These are phyloP conservation scores for Saccharata proteae DNA, from an alignment of 2,329 filamentous ascomycete species.

Conservation along the genomic window DNA sequence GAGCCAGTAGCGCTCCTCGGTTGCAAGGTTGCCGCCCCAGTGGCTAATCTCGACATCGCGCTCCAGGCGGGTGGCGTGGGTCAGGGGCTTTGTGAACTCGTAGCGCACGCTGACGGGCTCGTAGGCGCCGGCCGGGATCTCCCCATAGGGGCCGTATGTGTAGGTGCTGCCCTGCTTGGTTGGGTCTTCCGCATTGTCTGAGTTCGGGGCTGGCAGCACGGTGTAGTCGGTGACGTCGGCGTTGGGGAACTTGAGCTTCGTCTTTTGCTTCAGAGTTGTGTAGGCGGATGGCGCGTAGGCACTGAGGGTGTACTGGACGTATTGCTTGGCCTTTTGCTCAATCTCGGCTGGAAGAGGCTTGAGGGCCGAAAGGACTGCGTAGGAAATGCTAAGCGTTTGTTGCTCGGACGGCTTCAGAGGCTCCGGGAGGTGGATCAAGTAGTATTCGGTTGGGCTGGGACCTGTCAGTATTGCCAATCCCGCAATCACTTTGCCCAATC, in stretches of 20 bases:
- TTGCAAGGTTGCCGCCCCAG: slow-evolving; percentile 93
- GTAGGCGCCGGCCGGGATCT: slow-evolving; percentile 64
- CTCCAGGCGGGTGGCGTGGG: slow-evolving; percentile 66
- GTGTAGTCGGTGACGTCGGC: slow-evolving; percentile 77
- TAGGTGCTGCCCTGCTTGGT: slow-evolving; percentile 75
- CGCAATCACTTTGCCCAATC: too few relatives aligned
- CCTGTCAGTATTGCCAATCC: slow-evolving; percentile 17
- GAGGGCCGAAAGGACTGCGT: slow-evolving; percentile 68
- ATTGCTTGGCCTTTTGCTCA: slow-evolving; percentile 76
- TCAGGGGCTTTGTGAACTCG: slow-evolving; percentile 88
- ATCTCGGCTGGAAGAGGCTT: slow-evolving; percentile 70
- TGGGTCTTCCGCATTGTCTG: slow-evolving; percentile 53
- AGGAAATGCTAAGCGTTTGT: slow-evolving; percentile 78
- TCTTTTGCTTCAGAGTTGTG: slow-evolving; percentile 84
- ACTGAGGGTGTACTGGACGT: slow-evolving; percentile 73
- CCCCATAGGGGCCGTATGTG: slow-evolving; percentile 80
- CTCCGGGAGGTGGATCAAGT: slow-evolving; percentile 64
- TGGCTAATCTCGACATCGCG: slow-evolving; percentile 92
- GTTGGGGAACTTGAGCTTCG: slow-evolving; percentile 80
- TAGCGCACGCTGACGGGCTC: slow-evolving; percentile 72
- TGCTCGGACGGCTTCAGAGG: slow-evolving; percentile 66
- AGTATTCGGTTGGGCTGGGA: slow-evolving; percentile 53
- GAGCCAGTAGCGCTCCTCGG: slow-evolving; percentile 86
- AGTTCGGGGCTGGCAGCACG: slow-evolving; percentile 48
- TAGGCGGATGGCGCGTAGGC: slow-evolving; percentile 78